Base-by-base conservation (phyloP, 2,329 filamentous ascomycete species). In the Plenodomus lindquistii region DNA sequence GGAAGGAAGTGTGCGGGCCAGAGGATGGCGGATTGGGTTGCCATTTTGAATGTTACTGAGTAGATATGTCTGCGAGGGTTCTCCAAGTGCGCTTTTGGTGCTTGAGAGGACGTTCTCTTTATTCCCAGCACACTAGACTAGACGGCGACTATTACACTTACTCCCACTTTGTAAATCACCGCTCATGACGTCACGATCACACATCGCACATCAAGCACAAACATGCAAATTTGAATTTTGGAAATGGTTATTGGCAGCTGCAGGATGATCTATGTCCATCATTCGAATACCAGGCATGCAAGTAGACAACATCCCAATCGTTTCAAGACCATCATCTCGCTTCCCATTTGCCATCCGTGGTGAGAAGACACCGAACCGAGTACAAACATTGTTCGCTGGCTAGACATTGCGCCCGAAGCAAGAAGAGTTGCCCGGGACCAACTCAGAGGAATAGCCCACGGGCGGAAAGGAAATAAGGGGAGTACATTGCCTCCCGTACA, bases 1-100 rank as follows among this genome's bases (percentile, higher is more conserved):
- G 70, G 70, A n/a, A 66, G 50, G 50, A 61, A 71, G 29, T 59
- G 51, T 1, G 39, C 9, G 16, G 70, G 68, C 66, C 67, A 71
- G 48, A 62, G 51, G 47, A 72, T 71, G 46, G 66, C 56, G 13
- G 65, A 60, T 56, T 52, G 52, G 2, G 49, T 51, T 3, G 46
- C 22, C 48, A 54, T 54, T 16, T 40, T 40, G n/a, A n/a, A n/a
- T n/a, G n/a, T n/a, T n/a, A n/a, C n/a, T n/a, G n/a, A n/a, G n/a
- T n/a, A n/a, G n/a, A n/a, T n/a, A n/a, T n/a, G n/a, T n/a, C n/a
- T n/a, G n/a, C n/a, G n/a, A n/a, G n/a, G n/a, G n/a, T n/a, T n/a
- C n/a, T n/a, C n/a, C n/a, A n/a, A n/a, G n/a, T n/a, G n/a, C n/a
- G n/a, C n/a, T n/a, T n/a, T n/a, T n/a, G n/a, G n/a, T n/a, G n/a